These are phyloP conservation scores for Schwanniomyces yamadae DNA, from an alignment of 805 yeast species.

Conservation along the genomic window DNA sequence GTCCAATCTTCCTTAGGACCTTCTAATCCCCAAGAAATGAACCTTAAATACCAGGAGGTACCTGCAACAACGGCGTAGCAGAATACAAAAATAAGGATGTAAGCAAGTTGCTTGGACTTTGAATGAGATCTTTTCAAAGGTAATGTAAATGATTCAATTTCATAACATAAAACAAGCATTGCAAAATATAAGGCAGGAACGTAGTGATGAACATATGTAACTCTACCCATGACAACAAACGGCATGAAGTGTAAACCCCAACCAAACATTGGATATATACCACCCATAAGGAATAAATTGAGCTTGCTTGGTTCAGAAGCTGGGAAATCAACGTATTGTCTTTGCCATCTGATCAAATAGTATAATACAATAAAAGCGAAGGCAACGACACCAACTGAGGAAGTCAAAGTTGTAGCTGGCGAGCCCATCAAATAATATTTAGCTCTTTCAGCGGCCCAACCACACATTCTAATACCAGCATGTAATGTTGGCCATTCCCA, in stretches of 20 bases:
- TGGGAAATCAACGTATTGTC: constrained; percentile 61
- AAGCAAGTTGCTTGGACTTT: constrained; percentile 16
- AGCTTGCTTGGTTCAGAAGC: constrained; percentile 42
- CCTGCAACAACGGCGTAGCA: constrained; percentile 34
- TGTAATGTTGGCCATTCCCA: constrained; percentile 82
- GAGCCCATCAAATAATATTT: constrained; percentile 70
- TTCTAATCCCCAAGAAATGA: constrained; percentile 43
- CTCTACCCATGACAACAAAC: constrained; percentile 91
- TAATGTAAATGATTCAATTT: constrained; percentile 47
- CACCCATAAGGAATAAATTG: constrained; percentile 63
- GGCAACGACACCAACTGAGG: constrained; percentile 56
- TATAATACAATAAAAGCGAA: constrained; percentile 48
- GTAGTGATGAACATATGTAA: constrained; percentile 94
- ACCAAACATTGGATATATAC: constrained; percentile 81
- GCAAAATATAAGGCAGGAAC: constrained; percentile 95
- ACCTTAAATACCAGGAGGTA: constrained; percentile 44
- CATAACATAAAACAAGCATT: constrained; percentile 67
- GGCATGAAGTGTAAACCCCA: constrained; percentile 91
- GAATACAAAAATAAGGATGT: constrained; percentile 22
- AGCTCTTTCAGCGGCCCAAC: constrained; percentile 56
- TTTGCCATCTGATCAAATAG: constrained; percentile 59
- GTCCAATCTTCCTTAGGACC: constrained; percentile 41
- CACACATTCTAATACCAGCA: constrained; percentile 74
- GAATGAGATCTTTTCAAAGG: constrained; percentile 20
- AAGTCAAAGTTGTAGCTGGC: constrained; percentile 71